phyloP scores from a whole-genome alignment of 1,284 basidiomycete genomes.

The Ustilago hordei region DNA sequence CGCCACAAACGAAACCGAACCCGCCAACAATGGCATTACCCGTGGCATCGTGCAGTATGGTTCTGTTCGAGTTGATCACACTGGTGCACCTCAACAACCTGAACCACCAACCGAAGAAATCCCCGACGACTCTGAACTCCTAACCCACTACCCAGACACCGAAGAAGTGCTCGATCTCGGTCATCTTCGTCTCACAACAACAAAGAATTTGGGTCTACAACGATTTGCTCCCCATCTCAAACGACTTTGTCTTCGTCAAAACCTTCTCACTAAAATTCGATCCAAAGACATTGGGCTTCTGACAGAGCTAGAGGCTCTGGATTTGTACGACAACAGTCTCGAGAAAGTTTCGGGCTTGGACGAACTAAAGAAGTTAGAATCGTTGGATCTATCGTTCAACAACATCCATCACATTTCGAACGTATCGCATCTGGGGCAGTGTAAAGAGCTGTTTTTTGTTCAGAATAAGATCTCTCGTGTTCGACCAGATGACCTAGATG shows the following conservation, averaged over 20 bases:
- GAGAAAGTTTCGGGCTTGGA: conserved; percentile 61
- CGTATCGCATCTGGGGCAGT: conserved; percentile 73
- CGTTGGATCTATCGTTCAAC: conserved; percentile 94
- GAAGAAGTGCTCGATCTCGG: conserved; percentile 79
- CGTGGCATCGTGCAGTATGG: conserved; percentile 42
- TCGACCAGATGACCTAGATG: conserved; percentile 73
- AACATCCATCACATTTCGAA: conserved; percentile 75
- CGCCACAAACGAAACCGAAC: conserved; percentile 24
- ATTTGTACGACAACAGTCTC: conserved; percentile 94
- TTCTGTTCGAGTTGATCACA: conserved; percentile 36
- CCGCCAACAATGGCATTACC: conserved; percentile 35
- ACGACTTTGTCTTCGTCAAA: conserved; percentile 89
- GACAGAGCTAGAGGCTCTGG: conserved; percentile 83
- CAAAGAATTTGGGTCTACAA: conserved; percentile 75
- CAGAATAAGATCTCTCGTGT: conserved; percentile 94
- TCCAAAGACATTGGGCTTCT: conserved; percentile 71
- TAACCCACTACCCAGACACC: conserved; percentile 50
- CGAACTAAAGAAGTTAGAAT: conserved; percentile 77
- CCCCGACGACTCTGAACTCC: conserved; percentile 55
- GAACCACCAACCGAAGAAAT: conserved; percentile 29
- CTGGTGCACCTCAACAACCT: conserved; percentile 6
- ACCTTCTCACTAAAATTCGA: conserved; percentile 81
- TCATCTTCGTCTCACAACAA: conserved; percentile 79
- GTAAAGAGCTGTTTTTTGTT: conserved; percentile 89
- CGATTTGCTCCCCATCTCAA: conserved; percentile 80